Base-by-base conservation (phyloP, 176 grass and related monocot genomes). In the Saccharum spontaneum region DNA sequence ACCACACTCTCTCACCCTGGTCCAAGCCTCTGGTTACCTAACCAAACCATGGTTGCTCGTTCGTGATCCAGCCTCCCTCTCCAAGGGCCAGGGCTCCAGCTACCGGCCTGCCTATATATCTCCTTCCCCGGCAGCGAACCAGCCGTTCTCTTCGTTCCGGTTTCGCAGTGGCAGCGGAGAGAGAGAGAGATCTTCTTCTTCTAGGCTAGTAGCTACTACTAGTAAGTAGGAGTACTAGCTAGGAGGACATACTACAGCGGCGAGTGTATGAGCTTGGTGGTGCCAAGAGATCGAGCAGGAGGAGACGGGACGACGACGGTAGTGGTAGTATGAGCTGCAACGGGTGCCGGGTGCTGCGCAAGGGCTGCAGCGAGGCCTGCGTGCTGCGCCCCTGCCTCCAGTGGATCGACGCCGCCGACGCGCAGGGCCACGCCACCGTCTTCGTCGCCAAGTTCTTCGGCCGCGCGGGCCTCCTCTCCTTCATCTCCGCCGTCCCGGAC, bases 401-500 rank as follows among this genome's bases (percentile, higher is more conserved):
- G 82, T 97, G 94, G 94, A 94, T 97, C 76, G 91, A 94, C 28
- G 83, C 72, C 36, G 78, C 91, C 39, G 94, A 94, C n/a, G 87
- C 94, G 14, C 94, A 97, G 55, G 94, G 91, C 67, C 87, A 97
- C 83, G 94, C 94, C 85, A 97, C 94, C 40, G 85, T 97, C 71
- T 97, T 97, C 80, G 94, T 97, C 77, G 94, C 94, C 75, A 97
- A 97, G 87, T 97, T 94, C 82, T 97, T 97, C 49, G 94, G 94
- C 75, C 94, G 94, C 65, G 94, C 94, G 22, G 94, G 91, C 0
- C 89, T 97, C 50, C 80, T 94, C 54, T 91, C 94, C 50, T 97
- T 97, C 89, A 91, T 97, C 89, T 90, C 91, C 36, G 89, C 87
- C 36, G 94, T 97, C 14, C 87, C 91, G 13, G 82, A 86, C 15